Percentiles rank a stretch among this genome's conserved stretches.
These are phyloP conservation scores for Sphagnum magellanicum DNA, from an alignment of 228 moss, liverwort and hornwort species.

Conservation along the genomic window DNA sequence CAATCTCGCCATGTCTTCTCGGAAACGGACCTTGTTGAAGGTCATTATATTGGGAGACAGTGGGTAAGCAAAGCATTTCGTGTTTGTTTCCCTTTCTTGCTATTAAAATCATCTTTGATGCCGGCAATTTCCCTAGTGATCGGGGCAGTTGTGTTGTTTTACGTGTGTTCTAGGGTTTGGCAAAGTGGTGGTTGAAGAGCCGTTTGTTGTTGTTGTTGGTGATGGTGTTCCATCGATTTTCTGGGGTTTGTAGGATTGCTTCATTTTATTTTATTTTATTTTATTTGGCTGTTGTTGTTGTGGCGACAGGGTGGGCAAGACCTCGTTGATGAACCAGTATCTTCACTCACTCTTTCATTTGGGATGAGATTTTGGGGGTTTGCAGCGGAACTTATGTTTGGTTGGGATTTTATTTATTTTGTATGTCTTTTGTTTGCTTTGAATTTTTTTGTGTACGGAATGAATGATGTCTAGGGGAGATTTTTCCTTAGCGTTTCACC, in stretches of 20 bases:
- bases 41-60: constrained; percentile 58
- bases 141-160: too few species aligned
- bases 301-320: background rate
- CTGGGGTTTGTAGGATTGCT: too few species aligned
- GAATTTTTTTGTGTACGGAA: background rate
- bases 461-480: background rate
- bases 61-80: constrained; percentile 15
- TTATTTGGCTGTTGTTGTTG: background rate
- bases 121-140: too few species aligned
- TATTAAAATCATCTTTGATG: too few species aligned
- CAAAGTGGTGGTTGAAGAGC: too few species aligned
- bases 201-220: too few species aligned
- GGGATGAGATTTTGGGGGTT: background rate
- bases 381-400: background rate
- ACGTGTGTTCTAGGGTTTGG: too few species aligned
- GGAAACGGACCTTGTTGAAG: constrained; percentile 54
- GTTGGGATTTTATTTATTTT: background rate
- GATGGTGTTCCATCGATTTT: too few species aligned
- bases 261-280: too few species aligned
- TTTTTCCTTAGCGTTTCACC: background rate
- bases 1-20: constrained; percentile 31
- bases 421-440: background rate
- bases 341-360: background rate
- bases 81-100: too few species aligned
- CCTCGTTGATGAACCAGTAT: background rate